phyloP scores from a whole-genome alignment of 345 rosid species.

The Populus euphratica region DNA sequence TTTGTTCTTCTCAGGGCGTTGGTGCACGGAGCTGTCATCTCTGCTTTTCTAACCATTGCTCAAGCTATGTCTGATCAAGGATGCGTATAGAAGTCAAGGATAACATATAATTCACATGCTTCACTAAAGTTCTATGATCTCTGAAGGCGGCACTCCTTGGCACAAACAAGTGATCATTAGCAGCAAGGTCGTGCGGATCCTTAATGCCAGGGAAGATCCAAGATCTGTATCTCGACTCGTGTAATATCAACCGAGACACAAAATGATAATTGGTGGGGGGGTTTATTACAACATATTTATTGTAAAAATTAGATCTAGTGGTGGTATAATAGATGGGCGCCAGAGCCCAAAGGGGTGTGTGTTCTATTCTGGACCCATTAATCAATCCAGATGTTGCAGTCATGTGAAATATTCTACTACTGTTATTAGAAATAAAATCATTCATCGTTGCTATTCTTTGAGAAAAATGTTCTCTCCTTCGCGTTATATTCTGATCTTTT shows the following conservation, averaged over 20 bases:
- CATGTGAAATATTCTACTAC: conserved; percentile 6
- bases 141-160: background rate
- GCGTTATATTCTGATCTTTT: no score
- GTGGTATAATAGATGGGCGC: conserved; percentile 15
- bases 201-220: background rate
- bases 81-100: conserved; percentile 54
- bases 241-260: conserved; percentile 11
- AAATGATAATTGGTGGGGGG: conserved; percentile 5
- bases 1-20: conserved; percentile 48
- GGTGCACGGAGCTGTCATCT: conserved; percentile 79
- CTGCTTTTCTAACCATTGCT: conserved; percentile 87
- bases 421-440: conserved; percentile 20
- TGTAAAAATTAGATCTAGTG: conserved; percentile 14
- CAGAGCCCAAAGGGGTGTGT: conserved; percentile 12
- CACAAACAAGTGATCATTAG: background rate
- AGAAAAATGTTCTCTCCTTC: background rate
- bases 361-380: conserved; percentile 5
- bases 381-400: conserved; percentile 1
- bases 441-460: background rate
- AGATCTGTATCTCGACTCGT: conserved; percentile 6
- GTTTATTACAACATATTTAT: conserved; percentile 1
- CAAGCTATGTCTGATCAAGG: conserved; percentile 99
- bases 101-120: background rate
- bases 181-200: background rate
- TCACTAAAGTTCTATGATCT: background rate